These are phyloP conservation scores for Crucibulum laeve DNA, from an alignment of 768 basidiomycete species.

Conservation along the genomic window DNA sequence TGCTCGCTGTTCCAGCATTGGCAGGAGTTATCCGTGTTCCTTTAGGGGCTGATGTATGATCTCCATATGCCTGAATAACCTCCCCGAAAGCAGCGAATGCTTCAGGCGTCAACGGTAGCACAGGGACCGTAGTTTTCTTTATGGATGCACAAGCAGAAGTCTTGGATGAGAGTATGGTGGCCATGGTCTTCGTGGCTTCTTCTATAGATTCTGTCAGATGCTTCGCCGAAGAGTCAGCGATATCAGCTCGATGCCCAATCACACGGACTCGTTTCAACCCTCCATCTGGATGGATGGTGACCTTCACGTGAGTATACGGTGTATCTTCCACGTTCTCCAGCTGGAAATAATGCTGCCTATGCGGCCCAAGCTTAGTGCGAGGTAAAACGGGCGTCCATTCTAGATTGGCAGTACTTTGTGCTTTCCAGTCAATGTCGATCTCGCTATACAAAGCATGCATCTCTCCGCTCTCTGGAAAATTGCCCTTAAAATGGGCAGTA, in stretches of 20 bases:
- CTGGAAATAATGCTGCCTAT: slow-evolving; percentile 87
- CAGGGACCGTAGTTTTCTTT: slow-evolving; percentile 36
- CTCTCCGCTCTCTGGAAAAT: slow-evolving; percentile 88
- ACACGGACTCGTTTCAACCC: slow-evolving; percentile 92
- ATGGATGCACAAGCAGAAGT: neutral
- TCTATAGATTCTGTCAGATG: neutral
- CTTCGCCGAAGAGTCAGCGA: slow-evolving; percentile 1
- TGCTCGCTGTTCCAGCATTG: slow-evolving; percentile 86
- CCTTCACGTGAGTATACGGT: slow-evolving; percentile 76
- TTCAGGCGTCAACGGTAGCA: slow-evolving; percentile 73
- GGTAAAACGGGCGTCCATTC: slow-evolving; percentile 75
- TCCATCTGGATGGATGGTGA: slow-evolving; percentile 93
- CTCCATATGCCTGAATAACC: slow-evolving; percentile 84
- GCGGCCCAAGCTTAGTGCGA: slow-evolving; percentile 79
- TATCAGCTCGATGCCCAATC: slow-evolving; percentile 49
- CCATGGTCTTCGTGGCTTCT: no score
- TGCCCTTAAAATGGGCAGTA: slow-evolving; percentile 93
- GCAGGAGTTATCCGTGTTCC: slow-evolving; percentile 72
- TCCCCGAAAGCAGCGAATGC: slow-evolving; percentile 87
- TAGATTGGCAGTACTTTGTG: slow-evolving; percentile 30
- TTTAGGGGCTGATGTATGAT: slow-evolving; percentile 61
- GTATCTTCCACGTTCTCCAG: slow-evolving; percentile 57
- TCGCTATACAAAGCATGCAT: slow-evolving; percentile 53
- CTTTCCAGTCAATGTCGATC: slow-evolving; percentile 31
- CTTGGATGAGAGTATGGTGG: neutral